A percentile compares a stretch with the other conserved stretches of the same genome.
phyloP scores from a whole-genome alignment of 1,284 basidiomycete genomes.

The Porodaedalea pini region DNA sequence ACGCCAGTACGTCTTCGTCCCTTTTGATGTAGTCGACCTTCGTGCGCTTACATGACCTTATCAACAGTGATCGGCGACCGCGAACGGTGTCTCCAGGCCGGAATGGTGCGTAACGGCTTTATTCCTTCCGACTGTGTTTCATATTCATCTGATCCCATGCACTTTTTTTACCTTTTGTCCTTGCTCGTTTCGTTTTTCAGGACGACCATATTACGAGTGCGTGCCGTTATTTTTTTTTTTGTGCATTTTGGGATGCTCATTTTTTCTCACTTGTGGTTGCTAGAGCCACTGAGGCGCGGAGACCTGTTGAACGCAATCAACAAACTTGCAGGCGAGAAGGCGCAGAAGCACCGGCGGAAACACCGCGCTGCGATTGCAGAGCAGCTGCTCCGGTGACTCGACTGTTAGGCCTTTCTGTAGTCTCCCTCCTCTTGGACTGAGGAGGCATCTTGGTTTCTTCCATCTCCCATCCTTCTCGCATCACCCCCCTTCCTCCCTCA shows the following conservation, averaged over 20 bases:
- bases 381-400: slow-evolving; percentile 10
- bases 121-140: neutral
- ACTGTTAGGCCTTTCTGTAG: no score
- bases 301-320: slow-evolving; percentile 77
- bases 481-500: neutral
- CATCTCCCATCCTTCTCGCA: neutral
- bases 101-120: slow-evolving; percentile 55
- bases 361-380: slow-evolving; percentile 9
- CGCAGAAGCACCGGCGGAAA: slow-evolving; percentile 16
- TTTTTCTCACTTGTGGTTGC: slow-evolving; percentile 21
- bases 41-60: neutral
- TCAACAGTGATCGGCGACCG: slow-evolving; percentile 88
- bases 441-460: no score
- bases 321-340: slow-evolving; percentile 57
- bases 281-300: slow-evolving; percentile 71
- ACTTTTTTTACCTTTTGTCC: neutral
- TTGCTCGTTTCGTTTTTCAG: slow-evolving; percentile 27
- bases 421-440: no score
- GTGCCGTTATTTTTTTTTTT: slow-evolving; percentile 27
- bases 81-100: slow-evolving; percentile 88
- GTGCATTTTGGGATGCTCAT: neutral
- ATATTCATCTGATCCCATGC: neutral
- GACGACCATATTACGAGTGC: slow-evolving; percentile 74
- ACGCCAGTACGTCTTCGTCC: slow-evolving; percentile 63
- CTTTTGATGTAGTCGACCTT: slow-evolving; percentile 6